Base-by-base conservation (phyloP, 805 yeast genomes). In the Sugiyamaella qingdaonensis region DNA sequence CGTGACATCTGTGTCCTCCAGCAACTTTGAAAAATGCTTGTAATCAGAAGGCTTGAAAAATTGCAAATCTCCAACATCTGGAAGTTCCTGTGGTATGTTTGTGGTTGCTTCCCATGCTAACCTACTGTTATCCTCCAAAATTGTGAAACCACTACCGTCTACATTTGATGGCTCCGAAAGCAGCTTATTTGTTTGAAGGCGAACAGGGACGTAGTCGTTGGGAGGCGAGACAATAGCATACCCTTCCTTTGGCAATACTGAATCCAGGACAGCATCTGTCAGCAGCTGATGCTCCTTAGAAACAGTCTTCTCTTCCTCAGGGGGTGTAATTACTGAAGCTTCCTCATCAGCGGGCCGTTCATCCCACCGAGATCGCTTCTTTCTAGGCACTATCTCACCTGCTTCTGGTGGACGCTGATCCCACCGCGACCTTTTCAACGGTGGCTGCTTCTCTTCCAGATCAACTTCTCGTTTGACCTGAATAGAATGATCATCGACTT, bases 11-110 rank as follows among this genome's bases (percentile, higher is more conserved):
- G 58, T 55, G 1, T 62, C 56, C 21, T 62, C 66, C 2, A 83
- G 64, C 9, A 87, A 74, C 55, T 79, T 79, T 0, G 86, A 84
- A 67, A 91, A 90, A 61, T 84, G 79, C 63, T 80, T 79, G 65
- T 78, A 73, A 65, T 91, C 97, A n/a, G 54, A 80, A 34, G 81
- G 84, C 60, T 82, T 86, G 68, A 88, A 83, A 63, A 73, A 83
- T 61, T 81, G 84, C 11, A 89, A 65, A 31, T 86, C 90, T 36
- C 76, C 75, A 0, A 83, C 76, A 0, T 84, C 89, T 0, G 90
- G 86, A 1, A 84, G 73, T 19, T 82, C 84, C 2, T 79, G 69
- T 1, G 82, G 75, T 24, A 79, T 55, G 7, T 60, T 48, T 10
- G 74, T 61, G 55, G 73, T 64, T 53, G 71, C 63, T 46, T 70